These are phyloP conservation scores for Draba incana DNA, from an alignment of 345 rosid species.

Conservation along the genomic window DNA sequence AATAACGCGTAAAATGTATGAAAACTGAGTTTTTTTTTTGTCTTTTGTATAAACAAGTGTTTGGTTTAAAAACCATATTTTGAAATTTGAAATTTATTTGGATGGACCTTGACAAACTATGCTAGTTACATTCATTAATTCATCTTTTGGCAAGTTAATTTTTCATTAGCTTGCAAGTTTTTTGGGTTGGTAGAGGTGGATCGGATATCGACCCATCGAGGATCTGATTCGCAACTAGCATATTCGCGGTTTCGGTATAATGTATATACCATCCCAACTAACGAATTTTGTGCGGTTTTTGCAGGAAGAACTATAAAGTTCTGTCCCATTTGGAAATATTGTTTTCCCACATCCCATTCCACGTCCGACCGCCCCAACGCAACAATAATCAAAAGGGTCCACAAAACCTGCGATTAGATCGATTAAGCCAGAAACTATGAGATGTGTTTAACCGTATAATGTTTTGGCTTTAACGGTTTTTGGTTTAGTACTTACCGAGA, in stretches of 20 bases:
- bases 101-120: not conserved
- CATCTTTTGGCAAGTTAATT: not conserved
- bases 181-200: constrained; percentile 46
- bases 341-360: constrained; percentile 70
- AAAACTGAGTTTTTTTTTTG: too few relatives aligned
- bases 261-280: constrained; percentile 87
- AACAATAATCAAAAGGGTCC: constrained; percentile 65
- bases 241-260: constrained; percentile 64
- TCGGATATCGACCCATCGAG: constrained; percentile 54
- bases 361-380: constrained; percentile 63
- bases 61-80: too few relatives aligned
- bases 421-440: constrained; percentile 2
- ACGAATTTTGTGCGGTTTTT: constrained; percentile 53
- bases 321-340: constrained; percentile 62
- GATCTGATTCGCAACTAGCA: constrained; percentile 51
- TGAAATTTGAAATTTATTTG: too few relatives aligned
- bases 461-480: not conserved
- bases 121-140: not conserved
- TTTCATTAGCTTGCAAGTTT: constrained; percentile 25
- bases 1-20: constrained; percentile 22
- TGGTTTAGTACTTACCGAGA: constrained; percentile 49
- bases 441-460: not conserved
- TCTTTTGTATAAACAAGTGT: too few relatives aligned
- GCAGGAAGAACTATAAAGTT: constrained; percentile 64
- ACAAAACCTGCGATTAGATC: constrained; percentile 58